Conservation (phyloP, 2,329 filamentous ascomycete genomes). For the Penicillium sp. region DNA sequence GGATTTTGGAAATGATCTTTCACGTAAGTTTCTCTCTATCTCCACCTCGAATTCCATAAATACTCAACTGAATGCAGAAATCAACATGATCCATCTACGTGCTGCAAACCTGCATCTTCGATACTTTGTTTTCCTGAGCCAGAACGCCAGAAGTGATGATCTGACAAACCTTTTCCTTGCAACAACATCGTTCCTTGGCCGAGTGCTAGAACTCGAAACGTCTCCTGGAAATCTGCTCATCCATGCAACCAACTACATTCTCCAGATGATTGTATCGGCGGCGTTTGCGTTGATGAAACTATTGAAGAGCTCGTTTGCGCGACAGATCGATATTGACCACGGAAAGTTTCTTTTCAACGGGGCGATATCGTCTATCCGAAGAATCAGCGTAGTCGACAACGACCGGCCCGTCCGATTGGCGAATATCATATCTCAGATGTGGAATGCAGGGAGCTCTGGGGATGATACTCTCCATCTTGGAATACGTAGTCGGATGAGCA, state of each 20-base stretch:
- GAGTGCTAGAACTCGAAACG: slow-evolving; percentile 42
- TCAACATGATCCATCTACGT: slow-evolving; percentile 45
- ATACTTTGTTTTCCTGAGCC: slow-evolving; percentile 45
- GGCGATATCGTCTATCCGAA: slow-evolving; percentile 55
- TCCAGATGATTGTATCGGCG: slow-evolving; percentile 62
- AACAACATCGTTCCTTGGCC: slow-evolving; percentile 43
- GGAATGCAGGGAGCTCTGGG: slow-evolving; percentile 46
- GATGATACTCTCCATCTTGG: slow-evolving; percentile 53
- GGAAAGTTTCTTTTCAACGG: slow-evolving; percentile 55
- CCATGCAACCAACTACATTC: slow-evolving; percentile 58
- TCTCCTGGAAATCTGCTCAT: slow-evolving; percentile 46
- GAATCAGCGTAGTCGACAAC: slow-evolving; percentile 58
- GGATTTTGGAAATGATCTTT: slow-evolving; percentile 41
- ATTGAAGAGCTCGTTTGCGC: slow-evolving; percentile 59
- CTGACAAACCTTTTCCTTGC: slow-evolving; percentile 42
- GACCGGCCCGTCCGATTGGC: slow-evolving; percentile 61
- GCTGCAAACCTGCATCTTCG: slow-evolving; percentile 44
- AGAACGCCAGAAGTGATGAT: slow-evolving; percentile 40
- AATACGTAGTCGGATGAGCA: slow-evolving; percentile 61
- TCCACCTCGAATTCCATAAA: background rate
- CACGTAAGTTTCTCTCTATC: slow-evolving; percentile 21
- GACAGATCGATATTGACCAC: slow-evolving; percentile 51
- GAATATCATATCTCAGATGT: slow-evolving; percentile 62
- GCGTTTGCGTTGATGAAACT: slow-evolving; percentile 62
- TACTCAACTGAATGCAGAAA: slow-evolving; percentile 26